Evolutionary conservation across 2,329 filamentous ascomycete species (phyloP).

Genomic region (Fusarium transvaalense): DNA sequence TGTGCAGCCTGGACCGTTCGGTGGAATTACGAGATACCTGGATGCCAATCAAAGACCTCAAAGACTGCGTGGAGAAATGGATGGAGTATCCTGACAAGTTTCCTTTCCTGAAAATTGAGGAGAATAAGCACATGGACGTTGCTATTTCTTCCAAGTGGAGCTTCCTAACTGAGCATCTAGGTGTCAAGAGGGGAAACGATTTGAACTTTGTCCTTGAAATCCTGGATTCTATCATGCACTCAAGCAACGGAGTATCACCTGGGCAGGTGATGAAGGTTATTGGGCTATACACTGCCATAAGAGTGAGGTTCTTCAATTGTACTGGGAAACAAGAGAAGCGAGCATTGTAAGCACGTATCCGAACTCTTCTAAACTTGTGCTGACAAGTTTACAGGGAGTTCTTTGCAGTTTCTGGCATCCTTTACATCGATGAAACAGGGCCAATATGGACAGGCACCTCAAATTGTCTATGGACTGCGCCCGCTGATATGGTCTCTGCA

Average conservation of each 20-base stretch:
- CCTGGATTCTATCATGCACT: neutral
- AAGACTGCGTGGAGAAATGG: neutral
- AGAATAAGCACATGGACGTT: neutral
- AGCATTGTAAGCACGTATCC: neutral
- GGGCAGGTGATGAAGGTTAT: neutral
- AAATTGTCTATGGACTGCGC: constrained; percentile 24
- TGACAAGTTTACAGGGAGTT: constrained; percentile 1
- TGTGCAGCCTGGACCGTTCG: constrained; percentile 8
- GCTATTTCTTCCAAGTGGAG: constrained; percentile 4
- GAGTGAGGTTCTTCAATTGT: neutral
- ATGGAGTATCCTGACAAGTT: constrained; percentile 23
- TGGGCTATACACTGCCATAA: constrained; percentile 15
- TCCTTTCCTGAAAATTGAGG: constrained; percentile 31
- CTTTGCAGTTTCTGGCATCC: constrained; percentile 11
- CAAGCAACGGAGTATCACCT: neutral
- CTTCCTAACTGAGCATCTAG: constrained; percentile 26
- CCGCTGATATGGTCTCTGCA: constrained; percentile 7
- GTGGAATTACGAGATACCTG: constrained; percentile 13
- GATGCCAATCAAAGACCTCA: constrained; percentile 1
- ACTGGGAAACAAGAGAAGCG: neutral
- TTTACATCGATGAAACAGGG: neutral
- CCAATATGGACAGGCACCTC: constrained; percentile 8
- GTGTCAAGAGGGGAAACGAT: neutral
- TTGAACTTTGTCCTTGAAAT: constrained; percentile 25
- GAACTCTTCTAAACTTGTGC: accelerated